A percentile compares a stretch with the other conserved stretches of the same genome.
Conservation (phyloP, 495 filamentous ascomycete species). For the Friedmanniomyces simplex region DNA sequence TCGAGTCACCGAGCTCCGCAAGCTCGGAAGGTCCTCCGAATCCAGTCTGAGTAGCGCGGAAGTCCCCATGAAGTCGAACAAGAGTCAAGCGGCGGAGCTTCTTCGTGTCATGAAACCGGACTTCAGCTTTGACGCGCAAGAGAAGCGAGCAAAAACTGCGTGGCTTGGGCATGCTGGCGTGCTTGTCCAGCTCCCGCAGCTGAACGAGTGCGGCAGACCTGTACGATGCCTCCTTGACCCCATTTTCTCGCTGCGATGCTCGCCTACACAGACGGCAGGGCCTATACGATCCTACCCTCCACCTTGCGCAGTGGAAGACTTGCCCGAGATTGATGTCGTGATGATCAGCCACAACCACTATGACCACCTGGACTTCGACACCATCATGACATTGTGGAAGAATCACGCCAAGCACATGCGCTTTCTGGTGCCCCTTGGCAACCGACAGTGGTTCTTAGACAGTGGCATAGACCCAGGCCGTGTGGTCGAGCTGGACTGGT, state of each 20-base stretch:
- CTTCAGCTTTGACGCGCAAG: slow-evolving; percentile 25
- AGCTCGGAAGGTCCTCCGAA: background rate
- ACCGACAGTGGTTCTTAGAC: slow-evolving; percentile 29
- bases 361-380: slow-evolving; percentile 41
- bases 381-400: slow-evolving; percentile 30
- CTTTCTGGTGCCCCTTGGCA: slow-evolving; percentile 37
- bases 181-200: slow-evolving; percentile 31
- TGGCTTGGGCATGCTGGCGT: slow-evolving; percentile 44
- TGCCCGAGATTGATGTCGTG: slow-evolving; percentile 40
- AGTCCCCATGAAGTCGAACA: background rate
- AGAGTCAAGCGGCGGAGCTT: slow-evolving; percentile 14
- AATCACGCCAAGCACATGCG: slow-evolving; percentile 25
- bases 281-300: slow-evolving; percentile 41
- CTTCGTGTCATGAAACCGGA: slow-evolving; percentile 26
- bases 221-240: slow-evolving; percentile 40
- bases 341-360: slow-evolving; percentile 44
- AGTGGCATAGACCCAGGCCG: slow-evolving; percentile 34
- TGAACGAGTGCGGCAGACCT: slow-evolving; percentile 16
- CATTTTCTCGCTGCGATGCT: slow-evolving; percentile 41
- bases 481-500: slow-evolving; percentile 44
- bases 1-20: slow-evolving; percentile 4
- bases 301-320: slow-evolving; percentile 37
- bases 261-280: slow-evolving; percentile 37
- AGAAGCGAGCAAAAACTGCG: slow-evolving; percentile 28
- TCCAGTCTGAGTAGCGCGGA: background rate